Base-by-base conservation (phyloP, 352 stramenopile species). In the Blastocystis sp. region DNA sequence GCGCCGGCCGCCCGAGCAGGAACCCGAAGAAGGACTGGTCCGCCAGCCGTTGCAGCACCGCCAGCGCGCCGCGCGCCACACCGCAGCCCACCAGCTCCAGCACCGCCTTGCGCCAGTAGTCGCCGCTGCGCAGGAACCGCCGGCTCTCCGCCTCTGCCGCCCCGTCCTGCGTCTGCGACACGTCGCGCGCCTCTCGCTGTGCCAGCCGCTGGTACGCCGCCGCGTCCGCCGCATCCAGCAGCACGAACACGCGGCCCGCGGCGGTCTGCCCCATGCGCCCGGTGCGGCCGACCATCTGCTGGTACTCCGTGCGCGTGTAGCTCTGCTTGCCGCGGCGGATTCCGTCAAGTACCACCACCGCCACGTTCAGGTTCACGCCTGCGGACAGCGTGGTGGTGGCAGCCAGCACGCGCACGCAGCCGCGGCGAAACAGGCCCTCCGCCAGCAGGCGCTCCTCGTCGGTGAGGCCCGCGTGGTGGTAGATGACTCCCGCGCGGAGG, bases 351-450 rank as follows among this genome's bases (percentile, higher is more conserved):
- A 82, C 57, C 61, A 82, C 74, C 38, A 28, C 59, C 7, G 68
- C 74, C 2, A 82, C 74, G 40, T 66, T 66, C 3, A 82, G 52
- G 65, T 82, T 82, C 24, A 82, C 74, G 38, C 74, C 74, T 34
- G 74, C 52, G 1, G 74, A 66, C 4, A 82, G 74, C 21, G 74
- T 82, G 52, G 48, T 57, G 48, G 74, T 82, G 2, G 74, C 74
- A 21, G 28, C 74, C 28, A 66, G 40, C 54, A 66, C 28, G 42
- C 74, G 74, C 21, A 82, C 21, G 69, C 52, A 68, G 2, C 74
- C 43, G 45, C 54, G 19, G 7, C 74, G 74, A 10, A 82, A 82
- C 57, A 82, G 52, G 9, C 3, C n/a, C 52, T 82, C 74, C 1
- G n/a, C 74, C 21, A 66, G 6, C 11, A 57, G 10, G 3, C 74